A percentile compares a stretch with the other conserved stretches of the same genome.
Conservation (phyloP, 1,139 yeast genomes). For the Geotrichum carabidarum region DNA sequence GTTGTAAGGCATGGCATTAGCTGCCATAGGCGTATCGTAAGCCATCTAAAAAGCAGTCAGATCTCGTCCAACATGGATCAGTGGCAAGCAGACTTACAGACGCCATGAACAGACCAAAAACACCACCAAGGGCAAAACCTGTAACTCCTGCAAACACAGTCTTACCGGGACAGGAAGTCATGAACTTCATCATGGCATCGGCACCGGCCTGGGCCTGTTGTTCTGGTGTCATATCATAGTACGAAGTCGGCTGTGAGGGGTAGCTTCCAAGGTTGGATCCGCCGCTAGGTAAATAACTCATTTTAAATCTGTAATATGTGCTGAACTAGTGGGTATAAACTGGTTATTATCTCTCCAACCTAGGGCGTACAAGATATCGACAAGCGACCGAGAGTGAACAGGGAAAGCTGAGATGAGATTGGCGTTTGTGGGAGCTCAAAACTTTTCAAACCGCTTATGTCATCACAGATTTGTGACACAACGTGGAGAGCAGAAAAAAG, state of each 20-base stretch:
- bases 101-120: constrained; percentile 95
- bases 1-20: constrained; percentile 50
- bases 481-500: no score
- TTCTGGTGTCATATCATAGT: constrained; percentile 75
- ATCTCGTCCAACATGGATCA: background rate
- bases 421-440: no score
- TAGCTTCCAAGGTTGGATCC: constrained; percentile 14
- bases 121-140: constrained; percentile 93
- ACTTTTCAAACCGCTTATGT: no score
- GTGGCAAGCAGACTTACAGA: constrained; percentile 46
- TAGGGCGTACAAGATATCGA: no score
- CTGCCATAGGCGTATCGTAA: constrained; percentile 71
- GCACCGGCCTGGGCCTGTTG: constrained; percentile 94
- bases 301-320: background rate
- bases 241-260: constrained; percentile 34
- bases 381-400: no score
- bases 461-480: no score
- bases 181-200: constrained; percentile 69
- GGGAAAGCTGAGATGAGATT: no score
- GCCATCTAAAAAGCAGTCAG: constrained; percentile 44
- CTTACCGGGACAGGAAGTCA: constrained; percentile 95
- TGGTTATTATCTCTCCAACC: no score
- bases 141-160: constrained; percentile 87
- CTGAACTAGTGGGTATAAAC: background rate
- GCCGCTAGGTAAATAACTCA: constrained; percentile 21